Evolutionary conservation across 169 alveolate species (phyloP).

Genomic region (Hepatocystis sp.): DNA sequence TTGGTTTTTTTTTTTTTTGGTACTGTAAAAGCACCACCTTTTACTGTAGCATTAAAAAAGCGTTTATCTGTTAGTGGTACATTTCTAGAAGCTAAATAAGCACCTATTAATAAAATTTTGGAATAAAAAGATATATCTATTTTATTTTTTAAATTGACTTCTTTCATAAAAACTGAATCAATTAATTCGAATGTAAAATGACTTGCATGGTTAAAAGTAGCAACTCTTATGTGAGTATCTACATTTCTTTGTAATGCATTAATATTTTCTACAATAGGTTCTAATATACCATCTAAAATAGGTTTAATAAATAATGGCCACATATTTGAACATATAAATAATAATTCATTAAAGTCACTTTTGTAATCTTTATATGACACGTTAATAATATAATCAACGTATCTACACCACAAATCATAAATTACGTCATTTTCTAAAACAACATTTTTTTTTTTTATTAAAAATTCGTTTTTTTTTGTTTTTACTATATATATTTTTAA

Average conservation of each 20-base stretch:
- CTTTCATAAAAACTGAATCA: slow-evolving; percentile 72
- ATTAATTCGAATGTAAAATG: slow-evolving; percentile 74
- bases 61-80: slow-evolving; percentile 66
- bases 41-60: slow-evolving; percentile 74
- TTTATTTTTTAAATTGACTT: slow-evolving; percentile 72
- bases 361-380: slow-evolving; percentile 74
- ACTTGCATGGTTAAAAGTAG: slow-evolving; percentile 76
- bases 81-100: slow-evolving; percentile 72
- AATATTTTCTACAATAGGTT: slow-evolving; percentile 78
- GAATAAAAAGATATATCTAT: slow-evolving; percentile 73
- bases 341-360: slow-evolving; percentile 69
- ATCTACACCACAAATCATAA: slow-evolving; percentile 76
- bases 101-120: slow-evolving; percentile 63
- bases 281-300: slow-evolving; percentile 61
- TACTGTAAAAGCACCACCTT: slow-evolving; percentile 72
- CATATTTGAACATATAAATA: slow-evolving; percentile 70
- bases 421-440: slow-evolving; percentile 65
- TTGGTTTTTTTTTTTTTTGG: slow-evolving; percentile 66
- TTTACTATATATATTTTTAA: slow-evolving; percentile 32
- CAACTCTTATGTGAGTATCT: slow-evolving; percentile 74
- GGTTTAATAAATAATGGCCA: slow-evolving; percentile 75
- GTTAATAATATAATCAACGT: slow-evolving; percentile 63
- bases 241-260: slow-evolving; percentile 75
- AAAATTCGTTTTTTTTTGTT: slow-evolving; percentile 48
- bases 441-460: slow-evolving; percentile 47